Conservation (phyloP, 2,329 filamentous ascomycete genomes). For the Diplodia scrobiculata region DNA sequence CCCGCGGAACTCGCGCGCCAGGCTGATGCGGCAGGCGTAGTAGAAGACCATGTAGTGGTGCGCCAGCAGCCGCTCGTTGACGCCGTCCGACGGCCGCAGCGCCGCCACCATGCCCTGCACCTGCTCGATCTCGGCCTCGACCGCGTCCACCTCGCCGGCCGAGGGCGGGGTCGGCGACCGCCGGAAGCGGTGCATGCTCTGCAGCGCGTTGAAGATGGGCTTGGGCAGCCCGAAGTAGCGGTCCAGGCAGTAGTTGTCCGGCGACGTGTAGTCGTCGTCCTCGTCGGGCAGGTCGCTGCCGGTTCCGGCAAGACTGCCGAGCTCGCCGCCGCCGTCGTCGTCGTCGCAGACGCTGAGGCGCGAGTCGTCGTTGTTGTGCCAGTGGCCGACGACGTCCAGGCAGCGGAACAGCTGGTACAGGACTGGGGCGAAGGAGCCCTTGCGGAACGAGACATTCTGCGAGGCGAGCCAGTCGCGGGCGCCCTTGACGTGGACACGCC, state of each 20-base stretch:
- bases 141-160: not conserved
- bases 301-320: not conserved
- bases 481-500: conserved; percentile 26
- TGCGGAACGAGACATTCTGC: not conserved
- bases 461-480: conserved; percentile 23
- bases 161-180: not conserved
- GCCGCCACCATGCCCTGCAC: not conserved
- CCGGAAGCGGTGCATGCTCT: conserved; percentile 22
- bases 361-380: conserved; percentile 11
- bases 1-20: conserved; percentile 22
- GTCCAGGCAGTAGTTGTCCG: conserved; percentile 23
- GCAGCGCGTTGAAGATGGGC: conserved; percentile 16
- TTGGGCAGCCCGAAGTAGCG: conserved; percentile 24
- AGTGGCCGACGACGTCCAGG: conserved; percentile 21
- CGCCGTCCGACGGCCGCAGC: not conserved
- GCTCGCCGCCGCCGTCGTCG: not conserved
- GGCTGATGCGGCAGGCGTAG: conserved; percentile 23
- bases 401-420: conserved; percentile 28
- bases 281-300: conserved; percentile 12
- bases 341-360: not conserved
- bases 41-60: conserved; percentile 24
- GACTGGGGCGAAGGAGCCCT: conserved; percentile 11
- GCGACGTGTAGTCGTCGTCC: not conserved
- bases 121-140: not conserved
- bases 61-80: conserved; percentile 13